A percentile compares a stretch with the other conserved stretches of the same genome.
phyloP scores from a whole-genome alignment of 345 rosid genomes.

The Excoecaria cochinchinensis region DNA sequence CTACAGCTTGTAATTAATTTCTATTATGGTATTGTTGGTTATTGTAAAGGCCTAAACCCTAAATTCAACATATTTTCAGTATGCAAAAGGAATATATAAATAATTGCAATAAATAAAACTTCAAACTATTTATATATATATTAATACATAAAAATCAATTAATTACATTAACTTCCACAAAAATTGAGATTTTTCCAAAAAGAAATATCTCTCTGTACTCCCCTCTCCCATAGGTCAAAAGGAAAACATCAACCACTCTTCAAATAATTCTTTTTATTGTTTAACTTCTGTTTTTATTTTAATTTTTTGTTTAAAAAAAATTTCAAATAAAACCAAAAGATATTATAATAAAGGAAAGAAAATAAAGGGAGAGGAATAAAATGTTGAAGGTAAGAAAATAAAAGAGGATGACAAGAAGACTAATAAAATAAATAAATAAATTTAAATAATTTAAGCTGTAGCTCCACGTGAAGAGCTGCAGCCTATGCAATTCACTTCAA shows the following conservation, averaged over 20 bases:
- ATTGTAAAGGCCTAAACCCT: not conserved
- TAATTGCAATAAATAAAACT: not conserved
- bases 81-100: too few species aligned
- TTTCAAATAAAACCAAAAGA: too few species aligned
- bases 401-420: too few species aligned
- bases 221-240: not conserved
- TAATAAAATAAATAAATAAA: too few species aligned
- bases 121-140: constrained; percentile 5
- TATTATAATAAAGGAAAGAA: too few species aligned
- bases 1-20: not conserved
- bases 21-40: constrained; percentile 2
- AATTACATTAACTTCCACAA: constrained; percentile 14
- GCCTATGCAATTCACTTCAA: too few species aligned
- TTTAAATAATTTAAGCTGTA: too few species aligned
- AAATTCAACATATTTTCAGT: constrained; percentile 6
- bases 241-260: constrained; percentile 18
- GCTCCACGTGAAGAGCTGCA: too few species aligned
- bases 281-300: too few species aligned
- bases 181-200: constrained; percentile 9
- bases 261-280: not conserved
- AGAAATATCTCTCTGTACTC: not conserved
- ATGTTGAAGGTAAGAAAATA: too few species aligned
- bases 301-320: too few species aligned
- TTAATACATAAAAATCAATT: constrained; percentile 9
- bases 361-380: too few species aligned